Evolutionary conservation across 148 eudicot genomes (phyloP).

Genomic region (Talinum fruticosum): DNA sequence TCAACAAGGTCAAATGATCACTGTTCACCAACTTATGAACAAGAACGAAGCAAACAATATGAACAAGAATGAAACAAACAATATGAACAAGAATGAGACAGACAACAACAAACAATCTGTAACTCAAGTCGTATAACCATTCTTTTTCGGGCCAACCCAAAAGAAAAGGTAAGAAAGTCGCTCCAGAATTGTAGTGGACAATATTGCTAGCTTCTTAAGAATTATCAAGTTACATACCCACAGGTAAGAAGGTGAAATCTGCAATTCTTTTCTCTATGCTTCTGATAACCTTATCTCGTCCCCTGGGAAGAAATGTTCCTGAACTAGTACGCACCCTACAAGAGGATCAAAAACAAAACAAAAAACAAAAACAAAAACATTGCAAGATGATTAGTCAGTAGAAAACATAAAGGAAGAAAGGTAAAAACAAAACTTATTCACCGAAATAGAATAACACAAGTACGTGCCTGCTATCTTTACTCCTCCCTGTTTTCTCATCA

Average conservation of each 20-base stretch:
- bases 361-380: constrained; percentile 3
- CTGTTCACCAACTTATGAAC: no score
- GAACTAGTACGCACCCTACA: constrained; percentile 91
- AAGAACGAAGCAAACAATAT: no score
- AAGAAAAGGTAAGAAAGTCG: no score
- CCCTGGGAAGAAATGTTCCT: constrained; percentile 80
- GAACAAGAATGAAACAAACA: no score
- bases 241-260: constrained; percentile 86
- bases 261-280: constrained; percentile 86
- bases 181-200: no score
- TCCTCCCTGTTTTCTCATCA: constrained; percentile 73
- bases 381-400: not conserved
- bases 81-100: not conserved
- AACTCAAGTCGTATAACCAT: no score
- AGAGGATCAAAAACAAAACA: constrained; percentile 6
- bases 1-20: no score
- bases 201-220: no score
- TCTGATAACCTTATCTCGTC: constrained; percentile 66
- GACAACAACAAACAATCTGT: not conserved
- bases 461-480: constrained; percentile 74
- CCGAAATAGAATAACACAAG: not conserved
- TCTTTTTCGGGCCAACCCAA: no score
- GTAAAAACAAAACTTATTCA: not conserved
- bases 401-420: constrained; percentile 9
- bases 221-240: constrained; percentile 47